Evolutionary conservation across 2,329 filamentous ascomycete species (phyloP).

Genomic region (Orbilia blumenaviensis): DNA sequence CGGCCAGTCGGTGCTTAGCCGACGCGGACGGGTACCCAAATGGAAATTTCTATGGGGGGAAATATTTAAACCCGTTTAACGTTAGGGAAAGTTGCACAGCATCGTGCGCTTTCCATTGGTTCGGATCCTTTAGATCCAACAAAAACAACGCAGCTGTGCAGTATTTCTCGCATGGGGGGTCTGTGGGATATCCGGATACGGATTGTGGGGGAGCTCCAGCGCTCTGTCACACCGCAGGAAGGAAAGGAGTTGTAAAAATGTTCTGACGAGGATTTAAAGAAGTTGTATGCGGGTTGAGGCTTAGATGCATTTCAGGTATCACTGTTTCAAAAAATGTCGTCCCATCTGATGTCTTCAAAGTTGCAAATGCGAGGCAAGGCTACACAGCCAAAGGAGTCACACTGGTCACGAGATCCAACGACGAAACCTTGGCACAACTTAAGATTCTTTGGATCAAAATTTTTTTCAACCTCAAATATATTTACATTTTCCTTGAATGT

Average conservation of each 20-base stretch:
- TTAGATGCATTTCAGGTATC: neutral
- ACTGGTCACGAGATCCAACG: neutral
- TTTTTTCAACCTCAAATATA: conserved; percentile 1
- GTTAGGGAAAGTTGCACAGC: neutral
- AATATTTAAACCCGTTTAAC: too few species aligned
- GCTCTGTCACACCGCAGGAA: conserved; percentile 2
- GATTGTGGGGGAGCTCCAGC: conserved; percentile 11
- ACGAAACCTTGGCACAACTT: neutral
- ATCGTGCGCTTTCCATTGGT: conserved; percentile 13
- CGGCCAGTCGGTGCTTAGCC: conserved; percentile 3
- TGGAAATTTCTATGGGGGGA: too few species aligned
- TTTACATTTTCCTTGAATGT: neutral
- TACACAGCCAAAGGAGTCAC: neutral
- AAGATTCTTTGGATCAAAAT: too few species aligned
- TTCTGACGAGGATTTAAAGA: neutral
- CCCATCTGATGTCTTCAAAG: neutral
- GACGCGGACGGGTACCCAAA: neutral
- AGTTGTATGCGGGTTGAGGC: too few species aligned
- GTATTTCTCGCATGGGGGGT: neutral
- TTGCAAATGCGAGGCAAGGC: neutral
- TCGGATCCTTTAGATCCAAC: neutral
- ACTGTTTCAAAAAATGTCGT: neutral
- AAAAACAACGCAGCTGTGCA: conserved; percentile 6
- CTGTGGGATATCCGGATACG: neutral
- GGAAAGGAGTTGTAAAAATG: neutral